Percentiles rank a stretch among this genome's conserved stretches.
Conservation (phyloP, 768 basidiomycete species). For the Boletales sp. region DNA sequence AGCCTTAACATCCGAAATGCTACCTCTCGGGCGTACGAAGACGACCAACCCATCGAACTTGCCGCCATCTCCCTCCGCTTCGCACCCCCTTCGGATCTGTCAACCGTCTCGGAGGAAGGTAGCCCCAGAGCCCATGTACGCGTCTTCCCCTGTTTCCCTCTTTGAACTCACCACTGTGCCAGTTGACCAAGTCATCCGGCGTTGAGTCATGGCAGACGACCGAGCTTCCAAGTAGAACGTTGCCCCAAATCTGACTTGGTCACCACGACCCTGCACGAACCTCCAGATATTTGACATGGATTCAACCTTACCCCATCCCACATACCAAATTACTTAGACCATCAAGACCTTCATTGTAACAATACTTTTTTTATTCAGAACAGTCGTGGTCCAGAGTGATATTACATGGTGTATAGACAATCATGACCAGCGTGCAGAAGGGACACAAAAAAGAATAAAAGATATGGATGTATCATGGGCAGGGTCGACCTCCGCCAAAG, state of each 20-base stretch:
- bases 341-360: neutral
- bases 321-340: neutral
- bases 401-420: constrained; percentile 12
- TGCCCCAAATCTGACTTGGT: neutral
- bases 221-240: neutral
- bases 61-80: constrained; percentile 22
- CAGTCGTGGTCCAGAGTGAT: neutral
- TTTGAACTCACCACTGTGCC: no score
- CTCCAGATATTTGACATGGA: no score
- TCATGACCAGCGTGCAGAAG: constrained; percentile 6
- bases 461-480: constrained; percentile 1
- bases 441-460: neutral
- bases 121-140: no score
- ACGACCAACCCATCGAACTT: constrained; percentile 7
- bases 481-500: neutral
- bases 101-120: neutral
- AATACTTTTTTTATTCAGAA: constrained; percentile 8
- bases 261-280: no score
- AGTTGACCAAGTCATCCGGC: constrained; percentile 7
- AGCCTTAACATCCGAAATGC: constrained; percentile 28
- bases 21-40: constrained; percentile 11
- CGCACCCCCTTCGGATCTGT: constrained; percentile 14
- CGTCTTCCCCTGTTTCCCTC: no score
- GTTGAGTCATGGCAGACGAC: constrained; percentile 17
- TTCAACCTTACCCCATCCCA: no score